Base-by-base conservation (phyloP, 164 flowering plant species). In the Santalum album region DNA sequence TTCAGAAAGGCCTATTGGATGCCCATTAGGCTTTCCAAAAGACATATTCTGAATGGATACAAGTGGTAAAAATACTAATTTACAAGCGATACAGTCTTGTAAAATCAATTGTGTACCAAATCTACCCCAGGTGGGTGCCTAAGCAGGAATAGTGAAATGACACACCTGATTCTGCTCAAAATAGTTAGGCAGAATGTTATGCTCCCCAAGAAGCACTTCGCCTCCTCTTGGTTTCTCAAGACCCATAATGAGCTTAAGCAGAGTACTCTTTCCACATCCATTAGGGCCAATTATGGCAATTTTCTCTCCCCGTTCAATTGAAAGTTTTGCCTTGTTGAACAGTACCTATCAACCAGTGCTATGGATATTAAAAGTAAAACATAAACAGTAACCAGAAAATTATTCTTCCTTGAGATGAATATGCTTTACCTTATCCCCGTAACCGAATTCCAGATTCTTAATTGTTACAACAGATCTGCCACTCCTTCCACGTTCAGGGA, bases 141-240 rank as follows among this genome's bases (percentile, higher is more conserved):
- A 14, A 1, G 42, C 14, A 38, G 14, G 3, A 38, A 9, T 18
- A 20, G 19, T 23, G 21, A 22, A 32, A 19, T 25, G 47, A 64
- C 69, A 62, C 19, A 85, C 99, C 97, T 92, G 99, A 72, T 92
- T 92, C 78, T 92, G 99, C 77, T 92, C 99, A 76, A 92, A 92
- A 63, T 92, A 92, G 70, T 92, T 92, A 36, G 97, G 96, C 22
- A 89, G 76, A 26, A 92, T 87, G 78, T 92, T 89, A 68, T 92
- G 88, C 72, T 92, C 96, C 68, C 99, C 97, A 56, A 87, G 70
- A 54, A 75, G 21, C 64, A 92, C 78, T 71, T 83, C 92, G 51
- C 99, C 99, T 29, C 74, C 71, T 16, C 7, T 54, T 57, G 96
- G 97, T 62, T 80, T 82, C 72, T 73, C 79, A 52, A 79, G 68